Evolutionary conservation across 495 filamentous ascomycete species (phyloP), one percentile per base, ranked within the genome.

Genomic region (Podospora didyma): DNA sequence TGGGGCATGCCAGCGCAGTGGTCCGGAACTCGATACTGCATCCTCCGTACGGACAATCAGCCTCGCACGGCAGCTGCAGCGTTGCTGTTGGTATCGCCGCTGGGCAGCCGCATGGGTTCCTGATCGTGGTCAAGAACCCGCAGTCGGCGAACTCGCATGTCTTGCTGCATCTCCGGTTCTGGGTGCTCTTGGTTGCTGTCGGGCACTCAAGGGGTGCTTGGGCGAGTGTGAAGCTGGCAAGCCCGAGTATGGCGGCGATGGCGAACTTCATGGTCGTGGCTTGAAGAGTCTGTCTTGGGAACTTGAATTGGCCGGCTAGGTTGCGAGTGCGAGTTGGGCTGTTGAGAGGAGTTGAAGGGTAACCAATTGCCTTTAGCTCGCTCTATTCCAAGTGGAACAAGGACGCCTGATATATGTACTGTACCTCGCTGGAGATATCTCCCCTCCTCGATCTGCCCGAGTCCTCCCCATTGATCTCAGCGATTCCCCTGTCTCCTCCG

Each of bases 1-100:
- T 53, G 12, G 57, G 57, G 55, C 66, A 71, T 3, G 62, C 46
- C n/a, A 63, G 51, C 6, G 28, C 26, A 11, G 35, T 37, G 2
- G 63, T 62, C 24, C 56, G 62, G 58, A 71, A 69, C 22, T 67
- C 60, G 51, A 69, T 65, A 45, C 39, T 53, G 57, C 68, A 71
- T 7, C 68, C 68, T 10, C 57, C 57, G 51, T 71, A 69, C 3
- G 68, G 66, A 41, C 66, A 69, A 22, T 61, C 60, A 20, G 60
- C 64, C 37, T 58, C 64, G 60, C 68, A 71, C n/a, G 66, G 64
- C n/a, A 53, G 57, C 45, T 63, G 61, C 34, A 71, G 62, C 1
- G 64, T 70, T 3, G 68, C 66, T 9, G 66, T 71, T 7, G 68
- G 68, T 26, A 70, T 42, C 0, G 55, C n/a, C 1, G 61, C 42